Conservation (phyloP, 2,329 filamentous ascomycete species). For the Colletotrichum aenigma region DNA sequence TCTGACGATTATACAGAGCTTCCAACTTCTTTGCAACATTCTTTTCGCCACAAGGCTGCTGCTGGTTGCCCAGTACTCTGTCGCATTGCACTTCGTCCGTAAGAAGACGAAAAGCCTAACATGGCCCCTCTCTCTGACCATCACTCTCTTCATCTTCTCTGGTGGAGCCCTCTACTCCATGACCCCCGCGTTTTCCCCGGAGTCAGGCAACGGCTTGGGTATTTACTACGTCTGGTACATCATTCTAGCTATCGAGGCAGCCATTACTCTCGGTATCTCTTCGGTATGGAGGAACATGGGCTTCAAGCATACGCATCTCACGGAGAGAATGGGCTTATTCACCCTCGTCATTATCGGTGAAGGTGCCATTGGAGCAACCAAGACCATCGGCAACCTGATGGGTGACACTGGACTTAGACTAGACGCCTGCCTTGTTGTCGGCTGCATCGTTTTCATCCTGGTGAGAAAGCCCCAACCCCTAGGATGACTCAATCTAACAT, state of each 20-base stretch:
- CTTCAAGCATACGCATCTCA: constrained; percentile 62
- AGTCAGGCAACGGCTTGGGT: constrained; percentile 22
- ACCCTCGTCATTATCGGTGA: constrained; percentile 66
- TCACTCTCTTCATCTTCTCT: constrained; percentile 33
- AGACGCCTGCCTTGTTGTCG: background rate
- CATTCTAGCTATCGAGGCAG: constrained; percentile 51
- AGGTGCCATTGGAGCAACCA: constrained; percentile 59
- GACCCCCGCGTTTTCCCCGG: constrained; percentile 5
- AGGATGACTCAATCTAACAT: background rate
- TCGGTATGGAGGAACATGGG: constrained; percentile 52
- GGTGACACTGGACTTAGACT: background rate
- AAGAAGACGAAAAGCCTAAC: constrained; percentile 29
- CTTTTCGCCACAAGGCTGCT: constrained; percentile 37
- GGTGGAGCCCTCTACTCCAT: constrained; percentile 29
- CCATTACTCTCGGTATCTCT: constrained; percentile 50
- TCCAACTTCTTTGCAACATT: constrained; percentile 42
- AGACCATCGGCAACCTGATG: constrained; percentile 32
- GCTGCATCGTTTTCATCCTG: constrained; percentile 20
- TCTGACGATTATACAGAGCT: constrained; percentile 29
- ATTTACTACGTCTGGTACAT: constrained; percentile 55
- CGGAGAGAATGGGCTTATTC: constrained; percentile 61
- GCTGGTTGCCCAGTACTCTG: constrained; percentile 35
- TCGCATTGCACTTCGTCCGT: constrained; percentile 35
- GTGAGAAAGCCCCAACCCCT: background rate
- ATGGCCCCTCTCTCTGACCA: constrained; percentile 30